Evolutionary conservation across 2,329 filamentous ascomycete species (phyloP).

Genomic region (Zasmidium angulare): DNA sequence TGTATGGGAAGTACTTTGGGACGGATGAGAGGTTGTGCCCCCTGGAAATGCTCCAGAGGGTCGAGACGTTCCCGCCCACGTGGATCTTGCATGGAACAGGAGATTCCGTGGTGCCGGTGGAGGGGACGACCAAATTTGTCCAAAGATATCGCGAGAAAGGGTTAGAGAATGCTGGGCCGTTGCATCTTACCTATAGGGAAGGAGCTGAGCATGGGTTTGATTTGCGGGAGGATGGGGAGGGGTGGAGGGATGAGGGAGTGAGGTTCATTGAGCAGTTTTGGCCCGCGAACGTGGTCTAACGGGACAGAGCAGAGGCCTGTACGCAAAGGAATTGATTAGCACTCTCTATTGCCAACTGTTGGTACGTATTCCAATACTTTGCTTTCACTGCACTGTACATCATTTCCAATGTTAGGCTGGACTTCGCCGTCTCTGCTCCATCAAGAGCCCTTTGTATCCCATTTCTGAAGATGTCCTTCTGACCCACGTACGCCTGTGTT

Average conservation of each 20-base stretch:
- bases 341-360: no score
- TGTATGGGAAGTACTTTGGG: constrained; percentile 15
- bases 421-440: no score
- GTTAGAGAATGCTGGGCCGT: constrained; percentile 23
- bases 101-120: constrained; percentile 35
- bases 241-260: constrained; percentile 1
- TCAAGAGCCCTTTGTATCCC: no score
- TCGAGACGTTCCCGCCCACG: constrained; percentile 28
- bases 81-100: constrained; percentile 38
- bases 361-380: not conserved
- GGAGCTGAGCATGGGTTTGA: constrained; percentile 43
- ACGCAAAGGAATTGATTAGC: no score
- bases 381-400: not conserved
- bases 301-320: not conserved
- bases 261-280: constrained; percentile 3
- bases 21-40: constrained; percentile 27
- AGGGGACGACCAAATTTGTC: constrained; percentile 31
- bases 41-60: constrained; percentile 31
- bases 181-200: constrained; percentile 27
- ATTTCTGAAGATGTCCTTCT: no score
- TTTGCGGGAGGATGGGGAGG: not conserved
- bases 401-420: not conserved
- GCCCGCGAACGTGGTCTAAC: not conserved
- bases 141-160: constrained; percentile 24
- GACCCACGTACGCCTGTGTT: no score